Evolutionary conservation across 331 rosid genomes (phyloP), one percentile per base, ranked within the genome.

Genomic region (Quercus lobata): DNA sequence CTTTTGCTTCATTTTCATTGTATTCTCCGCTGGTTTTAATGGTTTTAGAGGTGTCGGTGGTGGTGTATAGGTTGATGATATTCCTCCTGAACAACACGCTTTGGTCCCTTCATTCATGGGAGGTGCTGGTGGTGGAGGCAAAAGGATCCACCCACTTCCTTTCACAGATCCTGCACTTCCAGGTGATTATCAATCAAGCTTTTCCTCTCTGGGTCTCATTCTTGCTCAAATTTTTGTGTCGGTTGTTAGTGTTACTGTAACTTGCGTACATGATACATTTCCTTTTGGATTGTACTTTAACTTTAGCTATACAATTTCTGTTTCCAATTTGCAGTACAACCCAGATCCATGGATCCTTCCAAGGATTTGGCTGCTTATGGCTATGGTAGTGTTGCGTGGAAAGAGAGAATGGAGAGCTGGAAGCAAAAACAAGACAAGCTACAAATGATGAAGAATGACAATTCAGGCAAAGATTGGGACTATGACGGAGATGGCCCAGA

Each of bases 381-480:
- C 74, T 78, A 84, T 55, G 88, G 88, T 34, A 84, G 85, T 78
- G 71, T 81, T 56, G 87, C 82, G 57, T 84, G 84, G 87, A 84
- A 84, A 78, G 84, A 84, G 30, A 84, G 87, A 55, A 84, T 70
- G 85, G 88, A 81, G 71, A 52, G 21, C 66, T 74, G 87, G 87
- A 84, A 84, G 22, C 80, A 63, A 29, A 80, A 77, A 56, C 80
- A 84, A 44, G 72, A 76, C 46, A 80, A 84, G 52, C 57, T 74
- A 52, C 76, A 74, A 61, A 53, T 74, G 83, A 79, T 60, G 72
- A 83, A 56, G 68, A 73, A 61, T 25, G 80, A 84, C 34, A 78
- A 84, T 66, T 66, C 76, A 21, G 76, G 37, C 66, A 84, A 41
- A 73, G 77, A 77, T 73, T 34, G 34, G 69, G 78, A 84, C 71